Evolutionary conservation across 2,329 filamentous ascomycete genomes (phyloP), one percentile per base, ranked within the genome.

Genomic region (Xylariales sp.): DNA sequence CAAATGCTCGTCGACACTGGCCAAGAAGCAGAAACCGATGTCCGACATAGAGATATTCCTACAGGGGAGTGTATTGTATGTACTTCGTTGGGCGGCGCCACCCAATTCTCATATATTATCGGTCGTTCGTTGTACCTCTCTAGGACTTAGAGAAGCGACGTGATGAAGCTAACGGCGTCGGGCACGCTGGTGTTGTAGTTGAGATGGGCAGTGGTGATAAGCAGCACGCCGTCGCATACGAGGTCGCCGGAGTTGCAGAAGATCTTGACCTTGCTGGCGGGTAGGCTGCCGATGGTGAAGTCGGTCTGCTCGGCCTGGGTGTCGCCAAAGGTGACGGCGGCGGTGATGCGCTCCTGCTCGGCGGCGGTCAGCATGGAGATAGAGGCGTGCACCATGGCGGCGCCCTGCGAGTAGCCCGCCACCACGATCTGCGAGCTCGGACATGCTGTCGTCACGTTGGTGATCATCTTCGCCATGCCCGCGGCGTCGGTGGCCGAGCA

Each of bases 181-280:
- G 28, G 28, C 28, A 30, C 28, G 7, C 28, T 11, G 10, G 7
- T 30, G 10, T 11, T 15, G n/a, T 72, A 72, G 3, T 52, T 53
- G 38, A 63, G 50, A 36, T 66, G 63, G 5, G 58, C 50, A 1
- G 57, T 51, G 29, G 54, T 54, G 13, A 65, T 54, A 18, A 48
- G 50, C 12, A 66, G 51, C 3, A 48, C 55, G 31, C 63, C 61
- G 4, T 40, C 42, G 51, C 64, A 66, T 35, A 66, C 54, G 20
- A 52, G 50, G 41, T 67, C 63, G 34, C 61, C 60, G 12, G 39
- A 13, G 46, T 65, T 65, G 53, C 63, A 67, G 51, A 66, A 65
- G 45, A 66, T 60, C 25, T 60, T 54, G 33, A 58, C 62, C 48
- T 59, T 57, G 35, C 58, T 55, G 13, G 44, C 31, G 19, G 60